Evolutionary conservation across 176 grass and related monocot genomes (phyloP), one percentile per base, ranked within the genome.

Genomic region (Carex cristatella): DNA sequence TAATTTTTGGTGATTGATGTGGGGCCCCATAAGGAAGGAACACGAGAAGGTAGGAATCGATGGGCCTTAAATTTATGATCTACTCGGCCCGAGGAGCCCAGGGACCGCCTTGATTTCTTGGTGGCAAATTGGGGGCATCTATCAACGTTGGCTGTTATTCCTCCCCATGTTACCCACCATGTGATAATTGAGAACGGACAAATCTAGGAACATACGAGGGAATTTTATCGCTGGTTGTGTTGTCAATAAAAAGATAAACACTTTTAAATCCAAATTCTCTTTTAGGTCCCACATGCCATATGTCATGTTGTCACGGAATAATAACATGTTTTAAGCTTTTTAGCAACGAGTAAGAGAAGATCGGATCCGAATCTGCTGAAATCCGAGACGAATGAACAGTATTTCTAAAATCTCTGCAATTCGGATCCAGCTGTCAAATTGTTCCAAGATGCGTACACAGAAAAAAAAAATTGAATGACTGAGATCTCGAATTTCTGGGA

Each of bases 161-260:
- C 46, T 48, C 2, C 27, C 72, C 72, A 76, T 76, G 71, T 76
- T 76, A 76, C 71, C 31, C 11, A 7, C 48, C 72, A 76, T 55
- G 72, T 76, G 72, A 76, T 55, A 76, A 54, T 53, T 76, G 48
- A 76, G 27, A 76, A 76, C 72, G 48, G 48, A 76, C 72, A 76
- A 76, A 76, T 55, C 46, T 54, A 53, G 71, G 71, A 54, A 76
- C 71, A 76, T 54, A 51, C 46, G 19, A 76, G 23, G 71, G 71
- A 54, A 53, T 76, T 76, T 44, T 49, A 76, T 76, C 71, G 10
- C 71, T 76, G 71, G 71, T 54, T 76, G 48, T 75, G 46, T 53
- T 75, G 46, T 53, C 44, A 30, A 54, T 30, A 28, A 53, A 75
- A 75, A 75, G 44, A 48, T 75, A n/a, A 12, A 14, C 10, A 53